Evolutionary conservation across 2,329 filamentous ascomycete genomes (phyloP).

Genomic region (Cytospora paraplurivora): DNA sequence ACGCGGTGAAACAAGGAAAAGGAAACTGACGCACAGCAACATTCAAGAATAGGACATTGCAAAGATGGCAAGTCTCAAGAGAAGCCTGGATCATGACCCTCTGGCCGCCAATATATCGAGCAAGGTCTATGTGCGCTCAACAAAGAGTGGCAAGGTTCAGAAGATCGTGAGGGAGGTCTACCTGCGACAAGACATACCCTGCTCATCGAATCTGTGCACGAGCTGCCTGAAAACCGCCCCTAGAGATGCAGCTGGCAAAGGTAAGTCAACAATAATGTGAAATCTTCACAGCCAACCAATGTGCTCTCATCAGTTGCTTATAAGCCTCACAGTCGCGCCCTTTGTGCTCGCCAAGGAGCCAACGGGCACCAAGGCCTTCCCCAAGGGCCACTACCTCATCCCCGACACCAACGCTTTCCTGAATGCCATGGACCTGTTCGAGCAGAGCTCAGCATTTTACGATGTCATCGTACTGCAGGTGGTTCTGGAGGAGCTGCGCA

Average conservation of each 20-base stretch:
- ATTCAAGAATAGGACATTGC: neutral
- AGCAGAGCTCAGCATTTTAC: conserved; percentile 87
- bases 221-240: conserved; percentile 75
- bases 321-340: conserved; percentile 61
- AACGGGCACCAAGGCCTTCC: conserved; percentile 78
- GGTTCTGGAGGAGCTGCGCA: conserved; percentile 92
- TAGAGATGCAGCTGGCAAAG: conserved; percentile 74
- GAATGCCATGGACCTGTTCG: conserved; percentile 95
- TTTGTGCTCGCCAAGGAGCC: conserved; percentile 90
- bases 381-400: conserved; percentile 88
- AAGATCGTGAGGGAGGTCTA: conserved; percentile 98
- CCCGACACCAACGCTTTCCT: conserved; percentile 96
- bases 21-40: conserved; percentile 16
- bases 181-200: conserved; percentile 93
- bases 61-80: conserved; percentile 67
- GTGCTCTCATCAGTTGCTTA: conserved; percentile 21
- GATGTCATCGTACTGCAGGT: conserved; percentile 97
- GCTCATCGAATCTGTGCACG: conserved; percentile 86
- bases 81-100: conserved; percentile 54
- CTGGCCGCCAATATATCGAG: conserved; percentile 78
- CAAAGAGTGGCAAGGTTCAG: conserved; percentile 94
- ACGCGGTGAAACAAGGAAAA: conserved; percentile 3
- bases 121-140: conserved; percentile 94
- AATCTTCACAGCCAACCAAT: neutral
- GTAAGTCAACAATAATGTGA: conserved; percentile 48